A percentile compares a stretch with the other conserved stretches of the same genome.
Conservation (phyloP, 805 yeast species). For the Lachancea sp. region DNA sequence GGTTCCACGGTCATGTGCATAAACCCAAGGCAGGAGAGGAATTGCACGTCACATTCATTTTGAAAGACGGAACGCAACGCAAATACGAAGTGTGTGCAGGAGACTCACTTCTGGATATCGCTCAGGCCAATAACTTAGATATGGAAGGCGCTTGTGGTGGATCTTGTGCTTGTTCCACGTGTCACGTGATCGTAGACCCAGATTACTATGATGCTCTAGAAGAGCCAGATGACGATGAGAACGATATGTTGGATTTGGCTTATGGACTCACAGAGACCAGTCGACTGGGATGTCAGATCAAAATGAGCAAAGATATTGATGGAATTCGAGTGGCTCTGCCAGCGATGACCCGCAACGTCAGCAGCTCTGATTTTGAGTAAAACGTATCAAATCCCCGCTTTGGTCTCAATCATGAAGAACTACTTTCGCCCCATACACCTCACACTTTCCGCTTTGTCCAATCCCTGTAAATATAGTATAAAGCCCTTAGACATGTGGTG, state of each 20-base stretch:
- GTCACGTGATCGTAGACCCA: slow-evolving; percentile 95
- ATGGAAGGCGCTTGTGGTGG: slow-evolving; percentile 99
- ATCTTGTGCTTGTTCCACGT: slow-evolving; percentile 97
- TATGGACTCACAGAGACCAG: slow-evolving; percentile 97
- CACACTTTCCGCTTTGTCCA: too few species aligned
- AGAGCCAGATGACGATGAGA: slow-evolving; percentile 96
- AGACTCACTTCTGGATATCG: slow-evolving; percentile 85
- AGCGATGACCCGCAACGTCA: slow-evolving; percentile 93
- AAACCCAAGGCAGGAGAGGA: slow-evolving; percentile 94
- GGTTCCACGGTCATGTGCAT: slow-evolving; percentile 75
- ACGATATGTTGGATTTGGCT: slow-evolving; percentile 96
- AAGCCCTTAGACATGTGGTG: too few species aligned
- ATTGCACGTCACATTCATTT: slow-evolving; percentile 74
- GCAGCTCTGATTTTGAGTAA: slow-evolving; percentile 64
- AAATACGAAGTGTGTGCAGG: slow-evolving; percentile 87
- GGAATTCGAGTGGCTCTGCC: slow-evolving; percentile 94
- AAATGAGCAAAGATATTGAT: slow-evolving; percentile 83
- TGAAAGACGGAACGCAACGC: slow-evolving; percentile 83
- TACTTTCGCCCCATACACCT: too few species aligned
- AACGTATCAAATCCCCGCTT: too few species aligned
- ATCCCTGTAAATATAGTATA: too few species aligned
- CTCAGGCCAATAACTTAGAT: slow-evolving; percentile 87
- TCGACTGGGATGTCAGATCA: slow-evolving; percentile 89
- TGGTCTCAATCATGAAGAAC: too few species aligned
- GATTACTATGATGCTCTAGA: slow-evolving; percentile 85